These are phyloP conservation scores for Chlamydomonas applanata DNA, from an alignment of 139 green algal species.

Conservation along the genomic window DNA sequence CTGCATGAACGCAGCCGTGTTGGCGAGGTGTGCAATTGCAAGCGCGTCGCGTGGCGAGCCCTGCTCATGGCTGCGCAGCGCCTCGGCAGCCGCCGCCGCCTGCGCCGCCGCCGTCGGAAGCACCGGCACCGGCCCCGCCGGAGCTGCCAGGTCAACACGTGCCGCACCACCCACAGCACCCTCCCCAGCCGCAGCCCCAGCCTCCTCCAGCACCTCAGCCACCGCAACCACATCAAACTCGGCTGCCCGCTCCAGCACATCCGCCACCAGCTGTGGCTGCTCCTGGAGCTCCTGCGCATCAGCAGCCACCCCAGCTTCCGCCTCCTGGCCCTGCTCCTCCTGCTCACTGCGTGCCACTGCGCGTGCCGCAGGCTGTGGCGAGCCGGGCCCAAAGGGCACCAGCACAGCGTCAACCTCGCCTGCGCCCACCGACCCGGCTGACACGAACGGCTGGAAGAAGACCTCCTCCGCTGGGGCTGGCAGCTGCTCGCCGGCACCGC, in stretches of 20 bases:
- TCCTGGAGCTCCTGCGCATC: conserved; percentile 1
- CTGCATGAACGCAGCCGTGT: conserved; percentile 4
- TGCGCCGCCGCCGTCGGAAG: not conserved
- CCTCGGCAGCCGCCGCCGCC: not conserved
- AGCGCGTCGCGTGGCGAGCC: not conserved
- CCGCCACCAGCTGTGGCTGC: not conserved
- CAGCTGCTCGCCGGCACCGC: not conserved
- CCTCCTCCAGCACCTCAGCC: not conserved
- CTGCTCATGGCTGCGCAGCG: not conserved
- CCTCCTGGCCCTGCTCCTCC: not conserved
- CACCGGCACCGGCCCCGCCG: not conserved
- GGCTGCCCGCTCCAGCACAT: not conserved
- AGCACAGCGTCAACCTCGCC: not conserved
- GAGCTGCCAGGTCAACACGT: too few species aligned
- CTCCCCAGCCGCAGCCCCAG: not conserved
- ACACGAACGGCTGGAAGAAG: not conserved
- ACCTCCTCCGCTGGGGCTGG: not conserved
- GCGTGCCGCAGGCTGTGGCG: not conserved
- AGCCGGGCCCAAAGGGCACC: not conserved
- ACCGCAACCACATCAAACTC: not conserved
- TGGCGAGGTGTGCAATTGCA: not conserved
- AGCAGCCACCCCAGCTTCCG: not conserved
- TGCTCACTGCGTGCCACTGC: not conserved
- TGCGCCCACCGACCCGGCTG: not conserved
- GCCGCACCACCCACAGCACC: not conserved